Base-by-base conservation (phyloP, 257 asterid genomes). In the Capsicum chinense region DNA sequence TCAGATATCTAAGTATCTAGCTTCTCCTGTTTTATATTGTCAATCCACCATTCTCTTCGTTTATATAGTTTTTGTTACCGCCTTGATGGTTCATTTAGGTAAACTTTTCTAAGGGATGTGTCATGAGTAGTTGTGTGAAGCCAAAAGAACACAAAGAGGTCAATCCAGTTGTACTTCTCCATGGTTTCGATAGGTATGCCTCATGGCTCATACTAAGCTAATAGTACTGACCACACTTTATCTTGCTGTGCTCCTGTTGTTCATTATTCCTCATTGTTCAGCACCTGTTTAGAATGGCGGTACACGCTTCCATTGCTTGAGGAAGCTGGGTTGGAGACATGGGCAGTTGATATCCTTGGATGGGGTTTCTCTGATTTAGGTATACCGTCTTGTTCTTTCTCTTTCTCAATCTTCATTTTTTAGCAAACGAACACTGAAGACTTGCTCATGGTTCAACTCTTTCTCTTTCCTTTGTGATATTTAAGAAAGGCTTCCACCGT, bases 251-350 rank as follows among this genome's bases (percentile, higher is more conserved):
- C 33, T 73, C 86, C 83, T 79, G 73, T 84, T 83, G 89, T 91
- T 92, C 92, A 89, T 87, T 83, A 56, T 89, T 88, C 90, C 88
- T 89, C 87, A 90, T 90, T 88, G 37, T 87, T 88, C 94, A 96
- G 98, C 92, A 93, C 99, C 13, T 93, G 97, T 89, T 91, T 96
- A 90, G 99, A 96, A 86, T 96, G 99, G 99, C 92, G 98, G 88
- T 91, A 86, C 86, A 69, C 92, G 16, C 91, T 92, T 88, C 98
- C 99, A 9, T 86, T 96, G 90, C 97, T 96, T 11, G 98, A 96
- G 87, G 98, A 91, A 83, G 92, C 93, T 59, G 98, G 97, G 16
- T 82, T 90, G 17, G 98, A 96, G 89, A 88, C 98, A 1, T 94
- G 99, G 98, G 98, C 97, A 39, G 68, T 96, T 78, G 98, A 96